phyloP scores from a whole-genome alignment of 352 stramenopile genomes.

The Phytopythium chamaehyphon region DNA sequence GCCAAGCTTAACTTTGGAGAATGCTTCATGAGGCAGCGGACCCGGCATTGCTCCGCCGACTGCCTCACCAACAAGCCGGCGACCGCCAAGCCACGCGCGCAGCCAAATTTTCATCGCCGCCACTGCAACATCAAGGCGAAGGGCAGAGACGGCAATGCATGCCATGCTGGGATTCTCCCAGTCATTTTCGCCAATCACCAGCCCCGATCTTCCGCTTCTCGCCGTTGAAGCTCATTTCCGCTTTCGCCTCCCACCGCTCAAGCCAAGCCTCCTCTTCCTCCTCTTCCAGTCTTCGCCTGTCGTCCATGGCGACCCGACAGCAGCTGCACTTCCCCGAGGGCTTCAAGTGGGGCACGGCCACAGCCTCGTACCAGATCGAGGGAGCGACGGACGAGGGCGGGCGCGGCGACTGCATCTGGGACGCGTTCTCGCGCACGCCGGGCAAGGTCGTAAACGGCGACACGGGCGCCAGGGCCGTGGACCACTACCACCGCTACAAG shows the following conservation, averaged over 20 bases:
- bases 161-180: too few relatives aligned
- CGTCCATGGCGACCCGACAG: slow-evolving; percentile 12
- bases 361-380: slow-evolving; percentile 93
- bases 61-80: too few relatives aligned
- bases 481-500: slow-evolving; percentile 89
- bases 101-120: too few relatives aligned
- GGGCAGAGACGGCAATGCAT: too few relatives aligned
- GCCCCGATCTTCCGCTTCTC: too few relatives aligned
- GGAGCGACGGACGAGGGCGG: slow-evolving; percentile 81
- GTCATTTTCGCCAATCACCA: too few relatives aligned
- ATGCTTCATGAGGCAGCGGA: too few relatives aligned
- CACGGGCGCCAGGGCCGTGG: slow-evolving; percentile 82
- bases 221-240: neutral
- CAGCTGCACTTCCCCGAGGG: slow-evolving; percentile 38
- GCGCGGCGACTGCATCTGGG: slow-evolving; percentile 88
- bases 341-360: slow-evolving; percentile 88
- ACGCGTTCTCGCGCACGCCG: slow-evolving; percentile 75
- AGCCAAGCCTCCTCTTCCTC: neutral
- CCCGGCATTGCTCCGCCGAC: too few relatives aligned
- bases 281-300: neutral
- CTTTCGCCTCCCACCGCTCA: neutral
- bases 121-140: too few relatives aligned
- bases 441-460: slow-evolving; percentile 67
- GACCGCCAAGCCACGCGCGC: too few relatives aligned
- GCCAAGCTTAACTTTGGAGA: too few relatives aligned